phyloP scores from a whole-genome alignment of 495 filamentous ascomycete species.

The Rhypophila decipiens region DNA sequence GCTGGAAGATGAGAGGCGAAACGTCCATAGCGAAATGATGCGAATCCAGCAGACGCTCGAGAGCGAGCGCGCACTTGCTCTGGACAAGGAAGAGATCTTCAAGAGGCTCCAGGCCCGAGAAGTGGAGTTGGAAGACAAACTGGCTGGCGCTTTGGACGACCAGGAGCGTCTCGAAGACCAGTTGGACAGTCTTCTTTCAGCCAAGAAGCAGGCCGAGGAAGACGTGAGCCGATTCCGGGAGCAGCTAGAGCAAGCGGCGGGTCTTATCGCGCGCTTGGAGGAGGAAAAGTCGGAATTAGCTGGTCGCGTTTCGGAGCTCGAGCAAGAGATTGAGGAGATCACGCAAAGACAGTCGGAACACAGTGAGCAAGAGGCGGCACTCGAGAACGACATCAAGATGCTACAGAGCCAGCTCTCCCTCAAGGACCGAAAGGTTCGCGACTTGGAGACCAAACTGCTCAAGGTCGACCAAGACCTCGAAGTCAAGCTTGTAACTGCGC shows the following conservation, averaged over 20 bases:
- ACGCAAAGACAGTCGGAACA: slow-evolving; percentile 61
- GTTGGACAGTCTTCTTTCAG: slow-evolving; percentile 79
- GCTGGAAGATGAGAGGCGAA: slow-evolving; percentile 86
- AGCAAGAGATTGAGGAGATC: slow-evolving; percentile 59
- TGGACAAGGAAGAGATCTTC: slow-evolving; percentile 99
- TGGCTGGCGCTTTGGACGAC: slow-evolving; percentile 88
- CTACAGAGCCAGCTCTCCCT: slow-evolving; percentile 83
- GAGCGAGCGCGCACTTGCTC: slow-evolving; percentile 85
- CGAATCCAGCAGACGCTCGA: slow-evolving; percentile 88
- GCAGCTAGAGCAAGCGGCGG: slow-evolving; percentile 86
- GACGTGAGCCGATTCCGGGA: slow-evolving; percentile 70
- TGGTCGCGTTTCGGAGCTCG: slow-evolving; percentile 58
- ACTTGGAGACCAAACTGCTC: slow-evolving; percentile 76
- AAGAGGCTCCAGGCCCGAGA: slow-evolving; percentile 87
- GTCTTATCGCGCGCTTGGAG: slow-evolving; percentile 78
- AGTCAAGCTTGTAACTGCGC: slow-evolving; percentile 71
- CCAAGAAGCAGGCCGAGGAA: slow-evolving; percentile 84
- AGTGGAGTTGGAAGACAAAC: slow-evolving; percentile 81
- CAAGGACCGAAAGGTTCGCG: slow-evolving; percentile 85
- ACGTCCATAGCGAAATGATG: slow-evolving; percentile 78
- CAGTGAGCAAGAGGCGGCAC: slow-evolving; percentile 61
- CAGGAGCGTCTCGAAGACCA: slow-evolving; percentile 92
- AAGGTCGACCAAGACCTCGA: slow-evolving; percentile 87
- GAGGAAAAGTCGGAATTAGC: slow-evolving; percentile 72
- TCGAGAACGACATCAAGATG: slow-evolving; percentile 81